Percentiles rank a stretch among this genome's conserved stretches.
These are phyloP conservation scores for Tarenaya hassleriana DNA, from an alignment of 345 rosid genomes.

Conservation along the genomic window DNA sequence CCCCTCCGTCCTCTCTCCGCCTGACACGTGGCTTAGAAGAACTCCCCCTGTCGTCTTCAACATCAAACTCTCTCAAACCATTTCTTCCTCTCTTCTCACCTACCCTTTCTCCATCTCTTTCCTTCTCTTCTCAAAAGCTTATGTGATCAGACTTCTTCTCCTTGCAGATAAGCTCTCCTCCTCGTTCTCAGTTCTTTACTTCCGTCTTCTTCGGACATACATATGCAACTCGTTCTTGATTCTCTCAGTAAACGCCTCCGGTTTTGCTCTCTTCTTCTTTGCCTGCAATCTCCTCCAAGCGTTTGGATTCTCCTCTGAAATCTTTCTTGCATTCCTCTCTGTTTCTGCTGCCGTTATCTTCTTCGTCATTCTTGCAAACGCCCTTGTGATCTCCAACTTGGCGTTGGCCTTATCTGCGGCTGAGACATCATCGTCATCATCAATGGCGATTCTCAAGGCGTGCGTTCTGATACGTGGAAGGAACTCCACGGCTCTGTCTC, in stretches of 20 bases:
- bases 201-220: conserved; percentile 44
- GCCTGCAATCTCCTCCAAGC: conserved; percentile 37
- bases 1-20: conserved; percentile 27
- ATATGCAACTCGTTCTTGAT: conserved; percentile 46
- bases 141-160: conserved; percentile 26
- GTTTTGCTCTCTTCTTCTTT: conserved; percentile 55
- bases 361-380: conserved; percentile 55
- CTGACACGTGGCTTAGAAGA: conserved; percentile 34
- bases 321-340: conserved; percentile 36
- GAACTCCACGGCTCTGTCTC: conserved; percentile 54
- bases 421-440: conserved; percentile 25
- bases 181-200: conserved; percentile 32
- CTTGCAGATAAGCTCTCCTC: conserved; percentile 14
- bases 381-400: conserved; percentile 54
- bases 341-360: conserved; percentile 54
- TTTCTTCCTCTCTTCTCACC: conserved; percentile 46
- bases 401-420: conserved; percentile 56
- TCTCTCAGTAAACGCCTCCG: conserved; percentile 68
- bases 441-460: conserved; percentile 51
- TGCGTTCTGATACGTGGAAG: conserved; percentile 53
- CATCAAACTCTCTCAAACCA: conserved; percentile 70
- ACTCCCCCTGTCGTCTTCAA: conserved; percentile 44
- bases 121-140: conserved; percentile 64
- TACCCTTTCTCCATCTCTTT: conserved; percentile 73
- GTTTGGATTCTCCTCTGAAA: conserved; percentile 36